Base-by-base conservation (phyloP, 2,329 filamentous ascomycete species). In the Hypoxylon rubiginosum region DNA sequence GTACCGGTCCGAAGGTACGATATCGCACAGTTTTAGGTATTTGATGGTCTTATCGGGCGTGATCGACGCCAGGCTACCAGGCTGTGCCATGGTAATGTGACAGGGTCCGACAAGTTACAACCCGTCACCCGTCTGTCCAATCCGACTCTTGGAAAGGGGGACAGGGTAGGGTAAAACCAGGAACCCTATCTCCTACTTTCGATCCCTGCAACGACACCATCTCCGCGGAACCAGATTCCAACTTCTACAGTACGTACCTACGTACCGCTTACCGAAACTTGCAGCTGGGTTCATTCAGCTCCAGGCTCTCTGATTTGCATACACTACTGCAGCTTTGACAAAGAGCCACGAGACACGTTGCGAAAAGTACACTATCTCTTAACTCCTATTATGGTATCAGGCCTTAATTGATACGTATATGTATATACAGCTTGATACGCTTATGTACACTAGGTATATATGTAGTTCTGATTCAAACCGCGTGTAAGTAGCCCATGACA, bases 1-100 rank as follows among this genome's bases (percentile, higher is more conserved):
- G 55, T 55, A 58, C 55, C 61, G 50, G 54, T 11, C 49, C 54
- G 54, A 58, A 63, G 60, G 60, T 45, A 41, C 55, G 26, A 58
- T 36, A 50, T 58, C 19, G 43, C 46, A 48, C 24, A 45, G 19
- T 36, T 43, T 15, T 13, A 4, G 15, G 32, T n/a, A n/a, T n/a
- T n/a, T n/a, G n/a, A n/a, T n/a, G 32, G 55, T 50, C 46, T 39
- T 45, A 55, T 53, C 45, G 36, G 34, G 54, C 55, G 43, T 62
- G 60, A 62, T 63, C 49, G 49, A 54, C 54, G 21, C n/a, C n/a
- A 43, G 48, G 48, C 51, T 54, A 8, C 41, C 3, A 19, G 10
- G 15, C 19, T 11, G 19, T 19, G 30, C 41, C 39, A 48, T 49
- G 30, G 36, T 17, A 51, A 34, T 26, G 45, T 28, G 45, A 48